phyloP scores from a whole-genome alignment of 495 filamentous ascomycete species.

The Lasiosphaeris hirsuta region DNA sequence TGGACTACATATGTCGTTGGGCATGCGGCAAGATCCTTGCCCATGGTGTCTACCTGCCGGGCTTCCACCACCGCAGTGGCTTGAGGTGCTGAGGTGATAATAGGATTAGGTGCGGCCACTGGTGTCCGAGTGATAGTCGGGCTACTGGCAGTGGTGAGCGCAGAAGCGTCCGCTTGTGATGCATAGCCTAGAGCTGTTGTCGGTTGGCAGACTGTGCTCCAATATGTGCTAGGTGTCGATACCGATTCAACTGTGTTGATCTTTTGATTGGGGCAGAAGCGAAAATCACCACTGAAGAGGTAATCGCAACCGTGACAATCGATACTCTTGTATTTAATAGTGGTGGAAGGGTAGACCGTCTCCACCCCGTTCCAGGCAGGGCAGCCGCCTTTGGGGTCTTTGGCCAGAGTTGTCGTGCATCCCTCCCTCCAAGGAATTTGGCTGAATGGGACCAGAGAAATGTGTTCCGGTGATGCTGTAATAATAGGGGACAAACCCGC shows the following conservation, averaged over 20 bases:
- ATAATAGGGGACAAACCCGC: too few species aligned
- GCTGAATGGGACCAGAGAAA: background rate
- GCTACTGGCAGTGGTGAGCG: background rate
- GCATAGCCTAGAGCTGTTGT: background rate
- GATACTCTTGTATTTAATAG: conserved; percentile 16
- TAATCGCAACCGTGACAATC: conserved; percentile 33
- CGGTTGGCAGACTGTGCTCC: conserved; percentile 26
- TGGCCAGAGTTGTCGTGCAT: conserved; percentile 29
- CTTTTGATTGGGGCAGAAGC: conserved; percentile 26
- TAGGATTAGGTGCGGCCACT: background rate
- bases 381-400: conserved; percentile 15
- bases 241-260: conserved; percentile 17
- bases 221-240: conserved; percentile 22
- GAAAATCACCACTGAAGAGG: conserved; percentile 17
- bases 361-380: conserved; percentile 25
- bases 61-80: background rate
- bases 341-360: conserved; percentile 30
- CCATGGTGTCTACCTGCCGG: too few species aligned
- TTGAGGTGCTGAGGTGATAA: conserved; percentile 8
- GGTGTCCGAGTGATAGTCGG: background rate
- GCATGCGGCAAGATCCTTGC: conserved; percentile 14
- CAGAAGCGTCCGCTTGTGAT: background rate
- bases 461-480: too few species aligned
- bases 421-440: conserved; percentile 2
- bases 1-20: conserved; percentile 26